Base-by-base conservation (phyloP, 2,329 filamentous ascomycete species). In the Elsinoe fawcettii region DNA sequence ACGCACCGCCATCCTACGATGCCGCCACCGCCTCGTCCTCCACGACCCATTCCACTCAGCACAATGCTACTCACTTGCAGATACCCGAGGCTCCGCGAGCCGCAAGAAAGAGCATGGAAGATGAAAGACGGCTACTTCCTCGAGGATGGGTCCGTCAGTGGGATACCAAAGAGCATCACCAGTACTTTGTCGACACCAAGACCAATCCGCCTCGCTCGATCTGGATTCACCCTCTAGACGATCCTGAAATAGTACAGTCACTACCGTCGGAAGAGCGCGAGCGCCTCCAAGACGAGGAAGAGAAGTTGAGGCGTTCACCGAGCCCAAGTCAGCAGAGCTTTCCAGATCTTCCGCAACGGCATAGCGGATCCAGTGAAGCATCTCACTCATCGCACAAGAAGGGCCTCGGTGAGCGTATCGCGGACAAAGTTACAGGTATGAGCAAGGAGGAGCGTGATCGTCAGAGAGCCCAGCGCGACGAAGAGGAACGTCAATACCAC, bases 171-270 rank as follows among this genome's bases (percentile, higher is more conserved):
- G 73, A 72, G 11, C 66, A 76, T 16, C 82, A 84, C 63, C 81
- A 84, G 63, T 85, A 83, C 75, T 84, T 82, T 68, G 81, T 84
- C 63, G 78, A 84, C 67, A 84, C 80, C 1, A 75, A 64, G 27
- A 67, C 71, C 25, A 68, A 76, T 11, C 81, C 81, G 0, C 80
- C 80, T 0, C 75, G 79, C 47, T 78, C 77, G 58, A 82, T 81
- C 62, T 84, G 82, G 82, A 74, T 77, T 44, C 82, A 84, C 64
- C 81, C 82, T 0, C 79, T 82, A 66, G 82, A 84, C 63, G 81
- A 83, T 63, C 74, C 78, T 1, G 62, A 75, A 53, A 83, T 77
- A 64, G 69, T 84, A 23, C 64, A 64, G 27, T 75, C 74, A 0
- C 70, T 84, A 0, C 66, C 74, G 0, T 66, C 73, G 0, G 68